Evolutionary conservation across 176 grass and related monocot species (phyloP).

Genomic region (Coix lacrymajobi): DNA sequence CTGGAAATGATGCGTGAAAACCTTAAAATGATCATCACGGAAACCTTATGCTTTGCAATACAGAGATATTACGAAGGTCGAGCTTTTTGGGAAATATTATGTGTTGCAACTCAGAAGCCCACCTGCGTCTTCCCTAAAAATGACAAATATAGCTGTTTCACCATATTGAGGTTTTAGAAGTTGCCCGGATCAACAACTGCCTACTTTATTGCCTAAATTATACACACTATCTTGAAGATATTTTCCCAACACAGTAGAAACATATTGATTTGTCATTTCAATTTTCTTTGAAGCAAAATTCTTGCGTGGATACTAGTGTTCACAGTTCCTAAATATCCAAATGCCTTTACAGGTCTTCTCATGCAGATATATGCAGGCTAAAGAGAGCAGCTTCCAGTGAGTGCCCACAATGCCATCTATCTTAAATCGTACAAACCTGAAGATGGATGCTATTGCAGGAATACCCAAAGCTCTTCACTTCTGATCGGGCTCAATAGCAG

Average conservation of each 20-base stretch:
- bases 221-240: neutral
- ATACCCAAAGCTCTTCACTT: neutral
- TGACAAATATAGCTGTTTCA: neutral
- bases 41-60: neutral
- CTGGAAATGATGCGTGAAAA: neutral
- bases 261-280: neutral
- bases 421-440: neutral
- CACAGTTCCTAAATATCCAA: neutral
- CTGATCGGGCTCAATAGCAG: neutral
- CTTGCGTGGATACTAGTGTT: neutral
- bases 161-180: neutral
- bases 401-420: neutral
- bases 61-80: neutral
- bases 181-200: neutral
- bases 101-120: neutral
- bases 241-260: neutral
- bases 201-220: neutral
- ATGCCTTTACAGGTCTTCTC: neutral
- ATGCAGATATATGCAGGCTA: neutral
- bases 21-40: neutral
- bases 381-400: neutral
- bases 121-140: neutral
- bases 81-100: neutral
- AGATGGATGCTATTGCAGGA: neutral
- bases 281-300: neutral